These are phyloP conservation scores for Hsuehochloa calcarea DNA, from an alignment of 176 grass and related monocot species.

Conservation along the genomic window DNA sequence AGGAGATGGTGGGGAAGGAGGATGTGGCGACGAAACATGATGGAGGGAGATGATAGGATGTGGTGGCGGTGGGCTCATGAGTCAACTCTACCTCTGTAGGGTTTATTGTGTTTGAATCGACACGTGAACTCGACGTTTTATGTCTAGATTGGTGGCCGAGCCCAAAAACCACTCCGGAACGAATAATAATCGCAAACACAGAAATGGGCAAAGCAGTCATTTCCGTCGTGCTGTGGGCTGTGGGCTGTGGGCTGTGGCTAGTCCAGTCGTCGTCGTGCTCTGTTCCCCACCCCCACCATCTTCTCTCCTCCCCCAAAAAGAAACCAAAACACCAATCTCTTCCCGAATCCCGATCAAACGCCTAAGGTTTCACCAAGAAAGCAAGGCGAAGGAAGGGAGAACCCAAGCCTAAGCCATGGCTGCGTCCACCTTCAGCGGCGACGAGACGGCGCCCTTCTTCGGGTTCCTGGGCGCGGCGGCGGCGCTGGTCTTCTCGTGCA, in stretches of 20 bases:
- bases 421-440: slow-evolving; percentile 50
- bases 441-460: slow-evolving; percentile 71
- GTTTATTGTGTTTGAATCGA: no score
- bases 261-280: neutral
- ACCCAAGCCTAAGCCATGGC: slow-evolving; percentile 19
- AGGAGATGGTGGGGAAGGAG: slow-evolving; percentile 55
- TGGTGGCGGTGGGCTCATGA: no score
- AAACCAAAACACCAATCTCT: neutral
- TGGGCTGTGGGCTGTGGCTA: no score
- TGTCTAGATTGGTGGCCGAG: no score
- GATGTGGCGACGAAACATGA: neutral
- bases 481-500: slow-evolving; percentile 65
- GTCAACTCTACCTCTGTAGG: no score
- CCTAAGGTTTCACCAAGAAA: slow-evolving; percentile 3
- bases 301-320: neutral
- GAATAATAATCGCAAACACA: no score
- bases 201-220: no score
- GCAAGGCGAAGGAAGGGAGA: neutral
- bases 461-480: slow-evolving; percentile 69
- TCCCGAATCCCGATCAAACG: slow-evolving; percentile 28
- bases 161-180: no score
- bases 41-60: no score
- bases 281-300: neutral
- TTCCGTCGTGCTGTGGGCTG: no score
- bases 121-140: no score